Evolutionary conservation across 345 rosid genomes (phyloP).

Genomic region (Pistacia vera): DNA sequence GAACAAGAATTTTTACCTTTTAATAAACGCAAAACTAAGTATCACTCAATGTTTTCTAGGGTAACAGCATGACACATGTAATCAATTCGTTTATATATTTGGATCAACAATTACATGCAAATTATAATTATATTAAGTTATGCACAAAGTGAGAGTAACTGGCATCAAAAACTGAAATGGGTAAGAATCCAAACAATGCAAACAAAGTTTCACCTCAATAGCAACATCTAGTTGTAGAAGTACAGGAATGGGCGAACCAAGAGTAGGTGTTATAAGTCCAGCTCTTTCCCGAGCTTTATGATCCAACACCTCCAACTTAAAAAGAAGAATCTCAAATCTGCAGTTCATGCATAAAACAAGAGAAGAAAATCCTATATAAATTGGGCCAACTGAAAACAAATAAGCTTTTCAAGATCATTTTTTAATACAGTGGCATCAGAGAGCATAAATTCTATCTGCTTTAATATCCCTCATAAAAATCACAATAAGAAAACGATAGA

Average conservation of each 20-base stretch:
- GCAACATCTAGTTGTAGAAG: constrained; percentile 87
- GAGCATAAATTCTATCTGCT: neutral
- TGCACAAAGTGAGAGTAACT: neutral
- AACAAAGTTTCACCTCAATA: constrained; percentile 60
- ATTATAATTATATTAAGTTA: neutral
- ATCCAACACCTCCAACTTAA: constrained; percentile 95
- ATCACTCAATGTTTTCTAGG: neutral
- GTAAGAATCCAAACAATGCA: constrained; percentile 18
- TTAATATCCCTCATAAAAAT: neutral
- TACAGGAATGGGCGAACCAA: constrained; percentile 83
- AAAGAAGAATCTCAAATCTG: constrained; percentile 85
- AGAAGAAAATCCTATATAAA: neutral
- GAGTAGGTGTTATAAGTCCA: constrained; percentile 82
- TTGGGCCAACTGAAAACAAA: neutral
- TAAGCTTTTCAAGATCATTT: neutral
- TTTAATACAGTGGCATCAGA: neutral
- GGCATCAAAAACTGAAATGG: neutral
- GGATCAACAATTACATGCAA: neutral
- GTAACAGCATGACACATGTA: neutral
- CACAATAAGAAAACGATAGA: neutral
- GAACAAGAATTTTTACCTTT: neutral
- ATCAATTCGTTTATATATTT: neutral
- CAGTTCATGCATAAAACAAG: neutral
- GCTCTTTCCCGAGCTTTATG: constrained; percentile 98
- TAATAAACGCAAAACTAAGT: neutral